Base-by-base conservation (phyloP, 1,139 yeast genomes). In the Protomyces macrosporus region DNA sequence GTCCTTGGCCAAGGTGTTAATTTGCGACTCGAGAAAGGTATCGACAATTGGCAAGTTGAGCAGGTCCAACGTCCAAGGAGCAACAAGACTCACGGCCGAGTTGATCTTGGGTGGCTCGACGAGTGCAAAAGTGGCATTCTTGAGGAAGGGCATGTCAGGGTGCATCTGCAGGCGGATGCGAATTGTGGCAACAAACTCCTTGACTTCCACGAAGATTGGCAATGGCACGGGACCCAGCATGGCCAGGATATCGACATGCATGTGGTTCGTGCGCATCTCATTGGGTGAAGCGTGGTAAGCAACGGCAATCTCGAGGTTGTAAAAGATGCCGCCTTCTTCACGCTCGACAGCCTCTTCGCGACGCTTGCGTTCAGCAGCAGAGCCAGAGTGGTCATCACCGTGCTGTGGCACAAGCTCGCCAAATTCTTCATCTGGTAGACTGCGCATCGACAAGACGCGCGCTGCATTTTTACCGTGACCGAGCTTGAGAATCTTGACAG, bases 121-220 rank as follows among this genome's bases (percentile, higher is more conserved):
- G 12, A 60, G 48, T 4, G 63, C 63, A 45, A 60, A 60, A 32
- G 63, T 60, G 32, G 53, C 59, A 34, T 53, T 53, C 48, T 53
- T 60, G 34, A 60, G 30, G 35, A 60, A 60, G 12, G 63, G 63
- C 14, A 54, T 40, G 48, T 53, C 63, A 4, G 63, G 59, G 37
- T 54, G 58, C 59, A 60, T 53, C 39, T 60, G 63, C 33, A 60
- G 33, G 14, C 63, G 32, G 45, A 60, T 14, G 5, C 59, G 53
- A 12, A 60, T 60, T 32, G 63, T 60, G 50, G 63, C 63, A 16
- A 60, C 59, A 51, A 60, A 53, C 33, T 60, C 63, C 50, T 53
- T 60, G 37, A 60, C 59, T 51, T 60, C 63, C 32, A 60, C 58
- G 37, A 53, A 60, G 39, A 60, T 60, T 7, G 63, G 63, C 34